phyloP scores from a whole-genome alignment of 1,284 basidiomycete genomes.

The Peniophora sp. region DNA sequence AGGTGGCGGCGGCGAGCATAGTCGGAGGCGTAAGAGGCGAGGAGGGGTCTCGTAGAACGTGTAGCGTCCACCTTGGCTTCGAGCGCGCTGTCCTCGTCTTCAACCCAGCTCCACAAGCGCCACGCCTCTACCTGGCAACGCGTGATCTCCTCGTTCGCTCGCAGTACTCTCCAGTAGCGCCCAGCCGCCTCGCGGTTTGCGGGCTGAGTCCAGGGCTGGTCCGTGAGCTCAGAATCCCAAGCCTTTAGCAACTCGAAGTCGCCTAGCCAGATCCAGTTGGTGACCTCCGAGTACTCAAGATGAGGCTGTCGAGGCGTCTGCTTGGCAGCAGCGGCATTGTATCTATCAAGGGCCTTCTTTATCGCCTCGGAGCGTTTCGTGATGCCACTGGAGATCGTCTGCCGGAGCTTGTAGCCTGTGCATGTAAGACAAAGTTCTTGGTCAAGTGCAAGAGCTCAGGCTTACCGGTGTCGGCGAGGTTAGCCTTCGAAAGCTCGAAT shows the following conservation, averaged over 20 bases:
- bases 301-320: background rate
- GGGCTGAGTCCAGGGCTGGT: background rate
- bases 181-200: background rate
- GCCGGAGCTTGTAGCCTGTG: conserved; percentile 18
- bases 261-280: background rate
- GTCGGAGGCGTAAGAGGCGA: too few relatives aligned
- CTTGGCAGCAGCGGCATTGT: background rate
- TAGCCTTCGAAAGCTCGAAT: conserved; percentile 19
- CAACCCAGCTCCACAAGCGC: background rate
- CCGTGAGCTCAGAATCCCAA: background rate
- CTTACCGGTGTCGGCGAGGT: conserved; percentile 15
- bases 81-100: background rate
- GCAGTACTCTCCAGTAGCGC: background rate
- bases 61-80: too few relatives aligned
- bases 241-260: background rate
- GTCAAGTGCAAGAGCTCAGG: background rate
- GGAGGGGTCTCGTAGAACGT: too few relatives aligned
- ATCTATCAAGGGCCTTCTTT: conserved; percentile 10
- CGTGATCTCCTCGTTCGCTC: background rate
- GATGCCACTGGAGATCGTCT: conserved; percentile 14
- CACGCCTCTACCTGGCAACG: background rate
- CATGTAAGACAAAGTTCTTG: background rate
- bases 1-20: too few relatives aligned
- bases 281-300: background rate
- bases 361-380: conserved; percentile 13